Evolutionary conservation across 257 asterid genomes (phyloP).

Genomic region (Nicotiana tomentosiformis): DNA sequence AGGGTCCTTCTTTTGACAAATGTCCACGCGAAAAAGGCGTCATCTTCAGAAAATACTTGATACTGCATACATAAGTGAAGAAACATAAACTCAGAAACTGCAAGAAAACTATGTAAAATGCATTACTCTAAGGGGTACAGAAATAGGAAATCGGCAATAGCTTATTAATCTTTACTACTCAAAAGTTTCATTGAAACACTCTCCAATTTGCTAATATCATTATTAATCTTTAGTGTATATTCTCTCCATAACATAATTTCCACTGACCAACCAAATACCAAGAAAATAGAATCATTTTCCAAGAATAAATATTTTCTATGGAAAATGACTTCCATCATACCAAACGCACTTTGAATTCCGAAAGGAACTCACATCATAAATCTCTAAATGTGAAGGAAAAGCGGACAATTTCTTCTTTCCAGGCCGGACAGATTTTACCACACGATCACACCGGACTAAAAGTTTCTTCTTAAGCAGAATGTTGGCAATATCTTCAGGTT

Average conservation of each 20-base stretch:
- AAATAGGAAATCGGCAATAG: not conserved
- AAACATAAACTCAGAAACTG: not conserved
- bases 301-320: too few species aligned
- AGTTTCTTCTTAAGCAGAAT: slow-evolving; percentile 67
- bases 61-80: slow-evolving; percentile 45
- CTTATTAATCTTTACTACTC: not conserved
- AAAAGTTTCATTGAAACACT: not conserved
- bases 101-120: not conserved
- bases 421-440: slow-evolving; percentile 79
- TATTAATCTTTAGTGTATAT: not conserved
- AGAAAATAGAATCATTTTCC: too few species aligned
- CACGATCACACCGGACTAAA: slow-evolving; percentile 88
- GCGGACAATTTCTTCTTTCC: slow-evolving; percentile 89
- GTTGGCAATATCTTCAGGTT: slow-evolving; percentile 73
- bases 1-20: slow-evolving; percentile 78
- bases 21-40: slow-evolving; percentile 92
- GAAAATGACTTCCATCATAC: not conserved
- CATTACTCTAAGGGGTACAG: not conserved
- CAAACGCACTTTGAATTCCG: not conserved
- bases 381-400: slow-evolving; percentile 96
- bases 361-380: slow-evolving; percentile 55
- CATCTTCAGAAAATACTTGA: slow-evolving; percentile 79
- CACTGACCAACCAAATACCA: not conserved
- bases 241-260: not conserved
- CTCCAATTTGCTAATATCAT: not conserved